Conservation (phyloP, 1,284 basidiomycete species). For the Ganoderma boninense region DNA sequence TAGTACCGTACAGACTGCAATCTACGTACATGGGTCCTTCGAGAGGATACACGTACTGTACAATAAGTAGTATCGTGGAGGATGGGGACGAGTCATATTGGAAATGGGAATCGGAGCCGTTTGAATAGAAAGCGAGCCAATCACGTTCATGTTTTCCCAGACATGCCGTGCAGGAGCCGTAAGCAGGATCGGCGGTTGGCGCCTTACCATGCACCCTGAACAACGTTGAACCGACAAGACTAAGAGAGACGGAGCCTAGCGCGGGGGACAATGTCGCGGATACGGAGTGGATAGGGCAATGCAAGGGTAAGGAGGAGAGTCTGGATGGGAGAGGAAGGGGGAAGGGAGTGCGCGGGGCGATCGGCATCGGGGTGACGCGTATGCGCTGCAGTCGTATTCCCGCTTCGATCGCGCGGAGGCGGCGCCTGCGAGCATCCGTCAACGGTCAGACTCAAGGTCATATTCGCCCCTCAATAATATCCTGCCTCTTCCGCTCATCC, state of each 20-base stretch:
- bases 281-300: neutral
- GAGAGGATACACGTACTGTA: no score
- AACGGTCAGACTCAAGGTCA: neutral
- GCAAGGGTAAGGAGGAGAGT: neutral
- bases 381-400: neutral
- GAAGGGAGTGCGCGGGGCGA: neutral
- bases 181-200: neutral
- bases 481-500: conserved; percentile 5
- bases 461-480: neutral
- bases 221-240: neutral
- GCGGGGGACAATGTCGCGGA: neutral
- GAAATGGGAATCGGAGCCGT: neutral
- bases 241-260: neutral
- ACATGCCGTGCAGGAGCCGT: neutral
- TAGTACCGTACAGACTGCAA: no score
- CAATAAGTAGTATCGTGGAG: no score
- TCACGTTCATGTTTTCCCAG: neutral
- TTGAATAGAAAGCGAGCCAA: neutral
- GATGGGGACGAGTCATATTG: neutral
- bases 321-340: neutral
- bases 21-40: no score
- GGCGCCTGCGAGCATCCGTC: neutral
- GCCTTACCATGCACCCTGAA: neutral
- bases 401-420: neutral
- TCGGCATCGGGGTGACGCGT: conserved; percentile 24